Base-by-base conservation (phyloP, 2,329 filamentous ascomycete species). In the Emergomyces africanus region DNA sequence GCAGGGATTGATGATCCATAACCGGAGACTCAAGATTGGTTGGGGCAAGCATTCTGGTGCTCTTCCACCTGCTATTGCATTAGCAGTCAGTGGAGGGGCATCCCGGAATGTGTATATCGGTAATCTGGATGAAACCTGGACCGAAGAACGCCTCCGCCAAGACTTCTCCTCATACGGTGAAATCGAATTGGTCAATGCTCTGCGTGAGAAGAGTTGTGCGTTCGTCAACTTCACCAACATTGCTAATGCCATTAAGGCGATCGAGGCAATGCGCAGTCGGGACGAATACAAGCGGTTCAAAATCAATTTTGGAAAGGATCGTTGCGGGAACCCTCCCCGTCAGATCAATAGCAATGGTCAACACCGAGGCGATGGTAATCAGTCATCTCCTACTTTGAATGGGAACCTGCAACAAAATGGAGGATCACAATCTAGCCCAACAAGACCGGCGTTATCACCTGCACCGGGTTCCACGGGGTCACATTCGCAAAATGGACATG, bases 141-240 rank as follows among this genome's bases (percentile, higher is more conserved):
- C 87, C 3, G 94, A 99, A 78, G 94, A 99, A 66, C 88, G 92
- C 61, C 79, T 99, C 66, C 86, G 91, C 70, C 90, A 96, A 72
- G 94, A 99, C 75, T 99, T 99, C 73, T 89, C 91, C 39, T 92
- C 97, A 72, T 97, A 89, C 68, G 94, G 94, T 65, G 94, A 99
- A 75, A 97, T 99, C 69, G 94, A 99, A 77, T 79, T 99, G 64
- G 90, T 99, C 63, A 99, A 99, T 76, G 89, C 94, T 18, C 79
- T 99, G 61, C 87, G 94, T 58, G 94, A 99, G 80, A 99, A 99
- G 85, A 96, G 91, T 78, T 99, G 94, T 73, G 94, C 94, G 0
- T 99, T 99, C 72, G 94, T 99, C 72, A 99, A 99, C 78, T 99
- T 99, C 74, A 99, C 94, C 71, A 99, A 99, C 77, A 99, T 99